These are phyloP conservation scores for Russula olivacea DNA, from an alignment of 768 basidiomycete genomes.

Conservation along the genomic window DNA sequence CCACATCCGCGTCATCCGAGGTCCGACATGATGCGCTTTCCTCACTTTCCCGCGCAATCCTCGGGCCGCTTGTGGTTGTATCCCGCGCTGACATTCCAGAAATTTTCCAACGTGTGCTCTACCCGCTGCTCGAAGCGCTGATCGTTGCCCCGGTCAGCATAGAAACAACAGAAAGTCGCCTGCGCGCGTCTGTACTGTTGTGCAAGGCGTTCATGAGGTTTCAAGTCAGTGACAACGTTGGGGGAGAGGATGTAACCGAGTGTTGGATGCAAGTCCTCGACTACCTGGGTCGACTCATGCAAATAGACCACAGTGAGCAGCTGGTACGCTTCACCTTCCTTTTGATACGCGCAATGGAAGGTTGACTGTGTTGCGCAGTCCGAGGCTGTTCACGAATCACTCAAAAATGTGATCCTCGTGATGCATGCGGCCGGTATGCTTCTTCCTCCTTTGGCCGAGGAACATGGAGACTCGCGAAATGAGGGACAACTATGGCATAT, in stretches of 20 bases:
- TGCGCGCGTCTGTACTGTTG: constrained; percentile 81
- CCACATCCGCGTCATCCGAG: constrained; percentile 20
- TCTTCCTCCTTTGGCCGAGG: constrained; percentile 50
- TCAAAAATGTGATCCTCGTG: constrained; percentile 94
- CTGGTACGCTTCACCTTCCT: constrained; percentile 50
- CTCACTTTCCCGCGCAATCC: constrained; percentile 42
- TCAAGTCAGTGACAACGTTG: constrained; percentile 59
- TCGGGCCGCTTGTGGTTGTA: constrained; percentile 26
- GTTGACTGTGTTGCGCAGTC: constrained; percentile 45
- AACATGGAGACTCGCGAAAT: constrained; percentile 42
- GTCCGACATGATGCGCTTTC: constrained; percentile 47
- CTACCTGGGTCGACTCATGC: constrained; percentile 83
- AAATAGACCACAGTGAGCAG: constrained; percentile 76
- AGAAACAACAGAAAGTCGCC: constrained; percentile 86
- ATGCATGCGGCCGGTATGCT: constrained; percentile 89
- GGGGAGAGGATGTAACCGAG: constrained; percentile 56
- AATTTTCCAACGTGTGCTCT: constrained; percentile 83
- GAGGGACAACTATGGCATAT: constrained; percentile 75
- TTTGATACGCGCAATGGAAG: background rate
- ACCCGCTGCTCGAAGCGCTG: constrained; percentile 88
- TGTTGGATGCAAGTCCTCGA: constrained; percentile 90
- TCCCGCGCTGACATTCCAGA: constrained; percentile 64
- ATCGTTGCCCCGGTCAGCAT: constrained; percentile 75
- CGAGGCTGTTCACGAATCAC: constrained; percentile 92
- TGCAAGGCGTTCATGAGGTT: constrained; percentile 97